Base-by-base conservation (phyloP, 352 stramenopile genomes). In the Phytophthora tentaculata region DNA sequence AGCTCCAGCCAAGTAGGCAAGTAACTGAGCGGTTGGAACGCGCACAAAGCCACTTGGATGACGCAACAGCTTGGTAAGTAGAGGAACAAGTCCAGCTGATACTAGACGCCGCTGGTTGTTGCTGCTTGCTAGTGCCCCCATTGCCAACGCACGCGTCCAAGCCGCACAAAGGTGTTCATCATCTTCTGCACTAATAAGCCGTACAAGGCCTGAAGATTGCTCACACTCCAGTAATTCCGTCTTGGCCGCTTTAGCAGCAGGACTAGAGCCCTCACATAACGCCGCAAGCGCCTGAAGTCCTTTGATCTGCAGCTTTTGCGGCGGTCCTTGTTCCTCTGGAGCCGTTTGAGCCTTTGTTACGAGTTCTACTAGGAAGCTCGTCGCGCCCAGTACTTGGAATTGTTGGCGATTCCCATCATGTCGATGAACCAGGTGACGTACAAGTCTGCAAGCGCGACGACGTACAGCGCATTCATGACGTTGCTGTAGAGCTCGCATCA, bases 151-250 rank as follows among this genome's bases (percentile, higher is more conserved):
- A 23, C 76, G 74, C 24, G 74, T 79, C 80, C 86, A 91, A 3
- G 75, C 74, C 1, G 74, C 69, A 28, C 69, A 80, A 13, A 90
- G 56, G 6, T 67, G 68, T 35, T 69, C 67, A 3, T 86, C 74
- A 4, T 72, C 29, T 12, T 54, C 53, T 24, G 20, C 9, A 16
- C 47, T 22, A 5, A 83, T 72, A 43, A 92, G 50, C 0, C 55
- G 47, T 4, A 88, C 43, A 8, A 94, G 59, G 16, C 74, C 57
- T 20, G 52, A 17, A 10, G 81, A 81, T 32, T 79, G 63, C 0
- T 89, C 78, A 13, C 75, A 89, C 26, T 92, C 81, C 3, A 93
- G 45, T 12, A 85, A 53, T 22, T 93, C 83, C 20, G 76, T 77
- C 49, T 93, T 94, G 52, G 72, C 83, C 1, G 66, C 47, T 54